Evolutionary conservation across 192 early-diverging fungal genomes (phyloP), one percentile per base, ranked within the genome.

Genomic region (Phycomyces nitens): DNA sequence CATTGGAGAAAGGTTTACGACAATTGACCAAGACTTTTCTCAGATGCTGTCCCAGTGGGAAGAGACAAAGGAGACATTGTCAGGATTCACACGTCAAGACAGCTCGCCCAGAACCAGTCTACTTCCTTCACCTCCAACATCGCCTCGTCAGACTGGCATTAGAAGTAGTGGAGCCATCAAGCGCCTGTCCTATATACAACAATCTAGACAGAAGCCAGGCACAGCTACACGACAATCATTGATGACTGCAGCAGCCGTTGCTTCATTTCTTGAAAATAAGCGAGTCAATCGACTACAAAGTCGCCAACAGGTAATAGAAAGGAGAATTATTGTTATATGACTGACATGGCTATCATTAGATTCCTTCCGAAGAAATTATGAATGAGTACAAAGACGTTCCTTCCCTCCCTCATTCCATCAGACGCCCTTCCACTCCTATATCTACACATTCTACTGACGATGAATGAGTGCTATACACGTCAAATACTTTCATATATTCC

Each of bases 21-120:
- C 60, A 12, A 79, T 83, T 23, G 73, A 72, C 34, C 69, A 76
- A 49, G 77, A 81, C 56, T 70, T 84, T 51, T 53, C 62, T 15
- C 68, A 77, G 49, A 66, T 84, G 68, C 53, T 76, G 11, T 40
- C 57, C 3, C 77, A 81, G 66, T 84, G 82, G 82, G 69, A 84
- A 58, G 61, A 75, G 20, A 75, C 73, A 53, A 76, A 75, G 61
- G 54, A 60, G 8, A 66, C 77, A 24, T 70, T 84, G 10, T 11
- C 58, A 77, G 42, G 68, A 74, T 6, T 68, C 72, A 18, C 57
- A 66, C 18, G 21, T n/a, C 40, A 63, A 39, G 18, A 22, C 2
- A 57, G 3, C 3, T 27, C 22, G 18, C 8, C 50, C 27, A 9
- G 27, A n/a, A 24, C 23, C 16, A 24, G 47, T 0, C 22, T 18